Base-by-base conservation (phyloP, 2,329 filamentous ascomycete species). In the Monosporascus cannonballus region DNA sequence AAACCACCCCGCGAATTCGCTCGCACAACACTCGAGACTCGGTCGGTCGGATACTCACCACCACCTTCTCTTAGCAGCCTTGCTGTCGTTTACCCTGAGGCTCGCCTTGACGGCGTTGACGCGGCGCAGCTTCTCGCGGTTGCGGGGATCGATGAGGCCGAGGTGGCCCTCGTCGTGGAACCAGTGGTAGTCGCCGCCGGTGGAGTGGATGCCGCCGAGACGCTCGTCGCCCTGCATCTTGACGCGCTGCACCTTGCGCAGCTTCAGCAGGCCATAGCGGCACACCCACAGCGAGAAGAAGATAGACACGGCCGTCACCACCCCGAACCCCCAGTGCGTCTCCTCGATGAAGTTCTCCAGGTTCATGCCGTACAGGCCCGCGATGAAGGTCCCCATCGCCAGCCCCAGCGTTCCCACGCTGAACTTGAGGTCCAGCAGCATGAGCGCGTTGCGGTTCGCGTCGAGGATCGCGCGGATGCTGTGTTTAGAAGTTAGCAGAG, bases 351-450 rank as follows among this genome's bases (percentile, higher is more conserved):
- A 97, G 72, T 97, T 97, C 68, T 96, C 95, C 59, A 99, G 76
- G 74, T 99, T 99, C 92, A 97, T 97, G 62, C 94, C 94, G 78
- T 97, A 99, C n/a, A 99, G 84, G n/a, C 92, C 92, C 8, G 94
- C 95, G 63, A 96, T 81, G 67, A 97, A 95, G 48, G 94, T 96
- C 51, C 94, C 94, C 67, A 92, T 90, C 51, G 90, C 93, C 47
- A 97, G 84, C n/a, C 92, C 91, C 4, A 99, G 82, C 1, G 94
- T 97, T 53, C 91, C 90, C 55, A 99, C 92, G 67, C 89, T 94
- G 74, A 97, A 96, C 68, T 96, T 96, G 62, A 99, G 85, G 59
- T 97, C 94, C 34, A 97, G 81, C 18, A 99, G 79, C 94, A 99
- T 99, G 59, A 99, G 88, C 8, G 91, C 89, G 74, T 99, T 99